Evolutionary conservation across 768 basidiomycete species (phyloP).

Genomic region (Russula olivacea): DNA sequence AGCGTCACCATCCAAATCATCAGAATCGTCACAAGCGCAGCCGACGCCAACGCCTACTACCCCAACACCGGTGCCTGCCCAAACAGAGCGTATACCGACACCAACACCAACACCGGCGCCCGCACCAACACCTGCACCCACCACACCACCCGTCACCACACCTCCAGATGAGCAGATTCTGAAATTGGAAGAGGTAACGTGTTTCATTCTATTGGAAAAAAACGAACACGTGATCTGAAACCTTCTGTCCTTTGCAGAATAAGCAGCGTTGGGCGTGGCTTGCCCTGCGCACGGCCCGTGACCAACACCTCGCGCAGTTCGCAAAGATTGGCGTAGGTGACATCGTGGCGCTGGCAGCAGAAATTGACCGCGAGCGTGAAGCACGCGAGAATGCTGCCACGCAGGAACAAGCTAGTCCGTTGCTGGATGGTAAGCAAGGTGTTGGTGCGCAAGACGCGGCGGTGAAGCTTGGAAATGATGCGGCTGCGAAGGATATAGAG

Average conservation of each 20-base stretch:
- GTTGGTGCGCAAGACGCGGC: not conserved
- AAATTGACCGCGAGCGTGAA: slow-evolving; percentile 36
- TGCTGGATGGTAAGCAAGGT: slow-evolving; percentile 6
- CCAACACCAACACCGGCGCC: slow-evolving; percentile 4
- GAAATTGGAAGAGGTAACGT: slow-evolving; percentile 56
- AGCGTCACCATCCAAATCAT: slow-evolving; percentile 29
- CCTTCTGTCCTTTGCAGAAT: slow-evolving; percentile 41
- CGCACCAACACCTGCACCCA: slow-evolving; percentile 18
- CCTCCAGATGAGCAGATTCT: slow-evolving; percentile 45
- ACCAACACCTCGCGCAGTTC: slow-evolving; percentile 68
- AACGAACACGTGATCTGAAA: not conserved
- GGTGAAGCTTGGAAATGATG: slow-evolving; percentile 15
- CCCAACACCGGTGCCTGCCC: slow-evolving; percentile 1
- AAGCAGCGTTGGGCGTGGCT: slow-evolving; percentile 79
- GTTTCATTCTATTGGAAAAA: not conserved
- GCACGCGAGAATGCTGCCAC: slow-evolving; percentile 30
- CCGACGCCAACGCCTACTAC: slow-evolving; percentile 18
- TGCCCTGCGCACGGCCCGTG: slow-evolving; percentile 68
- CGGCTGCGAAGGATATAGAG: slow-evolving; percentile 22
- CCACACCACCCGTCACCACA: slow-evolving; percentile 21
- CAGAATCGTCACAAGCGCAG: slow-evolving; percentile 34
- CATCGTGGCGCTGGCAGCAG: slow-evolving; percentile 36
- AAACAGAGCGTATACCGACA: not conserved
- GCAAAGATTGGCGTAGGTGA: slow-evolving; percentile 80
- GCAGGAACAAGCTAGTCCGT: slow-evolving; percentile 27